A percentile compares a stretch with the other conserved stretches of the same genome.
Conservation (phyloP, 2,329 filamentous ascomycete genomes). For the Fusarium nodosum region DNA sequence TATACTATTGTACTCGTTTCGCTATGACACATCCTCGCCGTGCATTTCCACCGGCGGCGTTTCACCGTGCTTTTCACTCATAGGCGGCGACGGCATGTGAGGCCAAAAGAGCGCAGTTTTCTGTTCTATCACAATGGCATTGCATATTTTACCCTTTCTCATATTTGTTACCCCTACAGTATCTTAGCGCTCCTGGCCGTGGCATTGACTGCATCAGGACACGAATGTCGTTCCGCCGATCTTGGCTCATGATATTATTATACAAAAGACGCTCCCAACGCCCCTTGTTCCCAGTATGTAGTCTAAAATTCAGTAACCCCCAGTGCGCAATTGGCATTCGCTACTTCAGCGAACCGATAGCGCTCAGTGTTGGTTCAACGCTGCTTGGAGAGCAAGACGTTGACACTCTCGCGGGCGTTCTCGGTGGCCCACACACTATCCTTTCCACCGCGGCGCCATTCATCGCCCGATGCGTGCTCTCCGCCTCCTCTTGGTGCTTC, state of each 20-base stretch:
- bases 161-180: constrained; percentile 25
- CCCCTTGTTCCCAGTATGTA: constrained; percentile 41
- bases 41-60: constrained; percentile 34
- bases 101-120: constrained; percentile 25
- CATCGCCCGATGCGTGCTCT: constrained; percentile 69
- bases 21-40: constrained; percentile 5
- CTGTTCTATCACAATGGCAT: constrained; percentile 34
- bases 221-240: constrained; percentile 29
- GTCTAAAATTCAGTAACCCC: constrained; percentile 46
- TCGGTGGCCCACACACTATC: constrained; percentile 69
- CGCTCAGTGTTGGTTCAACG: constrained; percentile 47
- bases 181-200: constrained; percentile 21
- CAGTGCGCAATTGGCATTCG: constrained; percentile 20
- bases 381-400: constrained; percentile 69
- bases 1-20: not conserved
- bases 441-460: constrained; percentile 75
- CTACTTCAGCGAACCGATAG: constrained; percentile 4
- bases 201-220: constrained; percentile 23
- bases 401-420: constrained; percentile 74
- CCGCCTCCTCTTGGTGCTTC: constrained; percentile 77
- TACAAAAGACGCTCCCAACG: constrained; percentile 49
- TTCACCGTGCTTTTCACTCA: constrained; percentile 21
- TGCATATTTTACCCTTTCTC: constrained; percentile 26
- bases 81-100: constrained; percentile 19
- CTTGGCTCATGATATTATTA: constrained; percentile 46